Percentiles rank a stretch among this genome's conserved stretches.
Conservation (phyloP, 306 rosid species). For the Cucurbita moschata region DNA sequence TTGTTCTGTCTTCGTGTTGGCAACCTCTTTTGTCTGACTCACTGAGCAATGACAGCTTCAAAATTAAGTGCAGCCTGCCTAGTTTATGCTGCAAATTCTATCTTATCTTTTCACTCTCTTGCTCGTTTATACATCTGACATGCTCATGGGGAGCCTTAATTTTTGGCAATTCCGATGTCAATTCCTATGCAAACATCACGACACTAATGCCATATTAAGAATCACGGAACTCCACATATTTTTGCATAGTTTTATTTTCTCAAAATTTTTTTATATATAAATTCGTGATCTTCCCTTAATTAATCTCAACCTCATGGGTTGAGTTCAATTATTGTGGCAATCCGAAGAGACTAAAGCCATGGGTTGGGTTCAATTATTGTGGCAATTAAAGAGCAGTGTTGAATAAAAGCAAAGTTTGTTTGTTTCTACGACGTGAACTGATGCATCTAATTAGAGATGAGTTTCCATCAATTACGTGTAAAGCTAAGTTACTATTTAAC, state of each 20-base stretch:
- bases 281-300: no score
- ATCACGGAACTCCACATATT: no score
- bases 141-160: not conserved
- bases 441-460: not conserved
- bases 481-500: not conserved
- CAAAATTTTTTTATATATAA: no score
- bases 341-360: not conserved
- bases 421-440: not conserved
- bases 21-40: slow-evolving; percentile 6
- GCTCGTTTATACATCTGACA: not conserved
- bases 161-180: not conserved
- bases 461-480: not conserved
- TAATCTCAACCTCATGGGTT: no score
- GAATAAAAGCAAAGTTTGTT: slow-evolving; percentile 2
- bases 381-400: not conserved
- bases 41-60: not conserved
- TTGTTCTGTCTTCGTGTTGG: not conserved
- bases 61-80: not conserved
- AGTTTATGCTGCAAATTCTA: not conserved
- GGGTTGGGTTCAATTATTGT: not conserved
- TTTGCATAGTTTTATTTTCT: no score
- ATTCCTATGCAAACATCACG: no score
- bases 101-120: not conserved
- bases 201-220: no score
- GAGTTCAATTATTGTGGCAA: not conserved